Percentiles rank a stretch among this genome's conserved stretches.
Conservation (phyloP, 1,139 yeast species). For the Lodderomyces jiufengensis region DNA sequence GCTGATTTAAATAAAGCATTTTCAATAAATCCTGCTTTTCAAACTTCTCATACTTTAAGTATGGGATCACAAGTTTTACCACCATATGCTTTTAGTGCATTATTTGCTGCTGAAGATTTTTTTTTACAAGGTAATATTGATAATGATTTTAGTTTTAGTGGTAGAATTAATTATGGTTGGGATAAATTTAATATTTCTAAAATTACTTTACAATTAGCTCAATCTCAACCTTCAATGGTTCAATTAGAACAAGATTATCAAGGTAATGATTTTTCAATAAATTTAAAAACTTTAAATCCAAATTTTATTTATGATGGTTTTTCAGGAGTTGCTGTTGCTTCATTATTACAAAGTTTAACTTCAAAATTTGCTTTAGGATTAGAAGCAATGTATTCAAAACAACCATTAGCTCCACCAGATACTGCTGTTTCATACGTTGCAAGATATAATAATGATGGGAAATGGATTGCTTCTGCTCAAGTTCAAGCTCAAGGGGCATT, state of each 20-base stretch:
- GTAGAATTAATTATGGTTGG: conserved; percentile 94
- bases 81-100: conserved; percentile 86
- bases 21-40: conserved; percentile 91
- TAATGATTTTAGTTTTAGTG: conserved; percentile 79
- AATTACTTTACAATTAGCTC: conserved; percentile 82
- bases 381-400: conserved; percentile 87
- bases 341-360: conserved; percentile 85
- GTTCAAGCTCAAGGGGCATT: conserved; percentile 90
- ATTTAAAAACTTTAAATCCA: conserved; percentile 90
- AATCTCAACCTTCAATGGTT: conserved; percentile 89
- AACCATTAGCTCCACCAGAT: conserved; percentile 81
- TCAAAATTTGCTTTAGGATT: conserved; percentile 84
- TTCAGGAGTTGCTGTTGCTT: conserved; percentile 85
- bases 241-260: conserved; percentile 96
- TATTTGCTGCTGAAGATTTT: conserved; percentile 82
- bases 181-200: conserved; percentile 74
- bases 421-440: conserved; percentile 89
- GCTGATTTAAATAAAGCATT: conserved; percentile 96
- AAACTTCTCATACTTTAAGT: conserved; percentile 91
- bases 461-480: conserved; percentile 95
- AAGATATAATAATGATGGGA: conserved; percentile 71
- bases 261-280: conserved; percentile 82
- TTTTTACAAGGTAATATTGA: conserved; percentile 92
- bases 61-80: conserved; percentile 86
- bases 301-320: conserved; percentile 58